Conservation (phyloP, 768 basidiomycete species). For the Lactifluus hygrophoroides region DNA sequence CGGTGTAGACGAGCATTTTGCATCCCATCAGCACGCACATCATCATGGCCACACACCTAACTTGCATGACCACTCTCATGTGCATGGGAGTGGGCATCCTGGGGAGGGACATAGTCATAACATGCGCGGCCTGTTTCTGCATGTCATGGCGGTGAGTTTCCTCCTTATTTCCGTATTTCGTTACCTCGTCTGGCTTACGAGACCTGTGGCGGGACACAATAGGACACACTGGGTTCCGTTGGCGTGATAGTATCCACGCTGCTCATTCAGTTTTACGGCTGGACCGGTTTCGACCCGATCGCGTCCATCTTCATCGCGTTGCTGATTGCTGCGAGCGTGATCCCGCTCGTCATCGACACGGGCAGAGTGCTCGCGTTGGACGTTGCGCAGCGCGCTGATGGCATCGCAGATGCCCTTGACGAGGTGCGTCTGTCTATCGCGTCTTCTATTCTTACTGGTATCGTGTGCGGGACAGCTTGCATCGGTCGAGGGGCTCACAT, state of each 20-base stretch:
- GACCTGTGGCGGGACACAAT: background rate
- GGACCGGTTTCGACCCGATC: conserved; percentile 98
- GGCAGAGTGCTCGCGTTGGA: conserved; percentile 85
- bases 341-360: conserved; percentile 91
- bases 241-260: conserved; percentile 97
- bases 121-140: conserved; percentile 97
- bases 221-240: conserved; percentile 95
- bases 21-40: conserved; percentile 32
- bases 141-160: conserved; percentile 77
- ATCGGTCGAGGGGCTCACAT: conserved; percentile 69
- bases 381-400: conserved; percentile 51
- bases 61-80: conserved; percentile 44
- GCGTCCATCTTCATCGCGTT: conserved; percentile 94
- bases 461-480: conserved; percentile 42
- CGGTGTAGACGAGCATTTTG: conserved; percentile 44
- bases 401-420: conserved; percentile 48
- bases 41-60: conserved; percentile 32
- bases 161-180: conserved; percentile 22
- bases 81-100: conserved; percentile 32
- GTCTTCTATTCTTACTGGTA: background rate
- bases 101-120: conserved; percentile 93
- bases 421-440: conserved; percentile 47
- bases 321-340: conserved; percentile 90
- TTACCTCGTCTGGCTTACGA: conserved; percentile 12
- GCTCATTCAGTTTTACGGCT: conserved; percentile 91